phyloP scores from a whole-genome alignment of 306 rosid species.

The Astragalus glycyphyllos region DNA sequence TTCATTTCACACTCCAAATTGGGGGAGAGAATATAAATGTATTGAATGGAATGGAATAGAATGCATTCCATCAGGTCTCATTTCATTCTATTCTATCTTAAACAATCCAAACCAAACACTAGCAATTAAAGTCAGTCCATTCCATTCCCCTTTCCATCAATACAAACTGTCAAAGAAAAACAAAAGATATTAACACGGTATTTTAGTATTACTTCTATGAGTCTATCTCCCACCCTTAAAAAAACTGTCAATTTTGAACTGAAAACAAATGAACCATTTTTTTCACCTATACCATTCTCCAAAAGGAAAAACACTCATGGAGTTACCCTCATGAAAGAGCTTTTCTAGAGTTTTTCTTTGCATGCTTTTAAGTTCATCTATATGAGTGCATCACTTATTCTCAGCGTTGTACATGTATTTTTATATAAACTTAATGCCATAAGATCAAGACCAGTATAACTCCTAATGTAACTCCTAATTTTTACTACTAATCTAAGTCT shows the following conservation, averaged over 20 bases:
- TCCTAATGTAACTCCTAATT: constrained; percentile 1
- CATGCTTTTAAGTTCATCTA: background rate
- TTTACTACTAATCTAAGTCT: background rate
- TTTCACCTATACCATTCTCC: background rate
- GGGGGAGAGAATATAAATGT: too few species aligned
- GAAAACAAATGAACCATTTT: too few species aligned
- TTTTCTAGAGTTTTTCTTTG: too few species aligned
- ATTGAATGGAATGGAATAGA: too few species aligned
- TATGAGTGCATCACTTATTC: background rate
- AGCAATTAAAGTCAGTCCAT: too few species aligned
- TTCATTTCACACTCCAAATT: too few species aligned
- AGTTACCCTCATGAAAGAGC: too few species aligned
- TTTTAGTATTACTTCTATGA: background rate
- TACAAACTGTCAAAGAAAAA: background rate
- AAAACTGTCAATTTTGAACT: background rate
- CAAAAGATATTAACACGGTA: too few species aligned
- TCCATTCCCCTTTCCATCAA: too few species aligned
- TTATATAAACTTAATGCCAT: background rate
- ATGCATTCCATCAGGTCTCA: too few species aligned
- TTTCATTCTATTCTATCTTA: background rate
- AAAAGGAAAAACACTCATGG: background rate
- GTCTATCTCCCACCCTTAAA: background rate
- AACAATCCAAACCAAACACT: background rate
- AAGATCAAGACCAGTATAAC: background rate
- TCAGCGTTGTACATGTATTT: background rate